Base-by-base conservation (phyloP, 176 grass and related monocot genomes). In the Calamus simplicifolius region DNA sequence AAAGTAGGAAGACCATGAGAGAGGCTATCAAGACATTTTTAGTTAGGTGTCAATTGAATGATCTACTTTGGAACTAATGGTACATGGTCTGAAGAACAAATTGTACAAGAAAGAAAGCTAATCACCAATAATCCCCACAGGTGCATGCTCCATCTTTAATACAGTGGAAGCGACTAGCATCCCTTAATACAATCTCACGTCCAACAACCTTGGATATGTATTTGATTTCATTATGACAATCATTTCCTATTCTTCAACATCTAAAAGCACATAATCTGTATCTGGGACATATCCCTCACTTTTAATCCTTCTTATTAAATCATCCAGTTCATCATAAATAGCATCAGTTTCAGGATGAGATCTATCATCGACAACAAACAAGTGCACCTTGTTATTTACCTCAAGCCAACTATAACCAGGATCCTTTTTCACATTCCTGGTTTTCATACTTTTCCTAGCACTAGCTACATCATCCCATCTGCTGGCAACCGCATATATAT, bases 161-260 rank as follows among this genome's bases (percentile, higher is more conserved):
- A 29, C 50, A 51, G 19, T 73, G 59, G 29, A 73, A 73, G 50
- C 59, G 59, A 14, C 58, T 73, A 12, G 70, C 70, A 73, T 73
- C 70, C 21, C 59, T 63, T 27, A 73, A 54, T 14, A 73, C 59
- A 25, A 73, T 73, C 18, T 73, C 70, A 13, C 69, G 27, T 26
- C 19, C 5, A 43, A 29, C 7, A 63, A 29, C 19, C 62, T 43
- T 73, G 3, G 70, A 63, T 48, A 63, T 73, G 51, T 56, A 73
- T 55, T 73, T 73, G 70, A 73, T 73, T 21, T 59, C 70, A 55
- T 73, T 73, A 43, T 73, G 70, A 16, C 70, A 73, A 63, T 73
- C 70, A 19, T 73, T 21, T 73, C 70, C 19, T 73, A 58, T 63
- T 73, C 70, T 29, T 63, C 26, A 48, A 73, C 58, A 73, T 73